Evolutionary conservation across 2,329 filamentous ascomycete genomes (phyloP), one percentile per base, ranked within the genome.

Genomic region (Paecilomyces sp.): DNA sequence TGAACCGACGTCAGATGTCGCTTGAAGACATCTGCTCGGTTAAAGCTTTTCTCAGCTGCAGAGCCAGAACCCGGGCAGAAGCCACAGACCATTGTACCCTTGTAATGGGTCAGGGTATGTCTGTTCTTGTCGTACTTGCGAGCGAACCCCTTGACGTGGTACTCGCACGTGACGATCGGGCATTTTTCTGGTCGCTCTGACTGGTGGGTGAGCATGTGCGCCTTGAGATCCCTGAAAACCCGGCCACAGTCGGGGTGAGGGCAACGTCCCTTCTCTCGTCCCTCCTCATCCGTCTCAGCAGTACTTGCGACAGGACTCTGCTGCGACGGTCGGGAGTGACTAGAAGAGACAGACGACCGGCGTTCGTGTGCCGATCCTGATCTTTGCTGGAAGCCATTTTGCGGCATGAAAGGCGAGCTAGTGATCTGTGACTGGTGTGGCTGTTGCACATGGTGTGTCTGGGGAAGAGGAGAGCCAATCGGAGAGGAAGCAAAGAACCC

Each of bases 81-180:
- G 31, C 91, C 92, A 71, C 92, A 97, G 25, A 96, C 91, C 92
- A 96, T 96, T 55, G 90, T 96, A 50, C 92, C 92, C 78, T 96
- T 96, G 83, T 96, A 97, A 74, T 97, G 92, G 4, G 92, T 97
- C 63, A 96, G 77, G 4, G 92, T 96, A 74, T 97, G 92, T 53
- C 92, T 82, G 77, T 96, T 96, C 83, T 96, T 96, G 80, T 97
- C 92, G 73, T 97, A 97, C 77, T 96, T 96, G 67, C 92, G 84
- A 11, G 92, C 92, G 71, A 97, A 97, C 3, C 92, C 92, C 77
- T 96, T 96, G 70, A 84, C 80, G 79, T 96, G 88, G 76, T 96
- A 97, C 70, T 96, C 91, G 79, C 92, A 97, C 0, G 88, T 94
- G 60, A 88, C 82, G 66, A 96, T 96, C 0, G 92, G 92, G 77